phyloP scores from a whole-genome alignment of 2,329 filamentous ascomycete species.

The Elsinoe batatas region DNA sequence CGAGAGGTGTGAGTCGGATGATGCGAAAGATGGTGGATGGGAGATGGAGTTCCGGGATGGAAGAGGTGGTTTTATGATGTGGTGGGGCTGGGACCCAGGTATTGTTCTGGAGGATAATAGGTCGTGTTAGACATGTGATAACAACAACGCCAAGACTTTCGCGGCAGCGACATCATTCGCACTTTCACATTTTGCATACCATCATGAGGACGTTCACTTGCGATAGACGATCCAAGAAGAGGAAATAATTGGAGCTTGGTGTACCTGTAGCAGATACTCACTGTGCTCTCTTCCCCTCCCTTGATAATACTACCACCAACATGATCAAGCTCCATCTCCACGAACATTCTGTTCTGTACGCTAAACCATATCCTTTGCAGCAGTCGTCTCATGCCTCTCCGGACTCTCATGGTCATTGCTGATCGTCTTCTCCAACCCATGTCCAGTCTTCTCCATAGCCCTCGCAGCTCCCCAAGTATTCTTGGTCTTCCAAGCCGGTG shows the following conservation, averaged over 20 bases:
- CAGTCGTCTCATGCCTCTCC: slow-evolving; percentile 14
- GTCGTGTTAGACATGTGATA: not conserved
- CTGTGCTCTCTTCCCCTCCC: not conserved
- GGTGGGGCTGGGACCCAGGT: no score
- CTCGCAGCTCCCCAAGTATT: slow-evolving; percentile 16
- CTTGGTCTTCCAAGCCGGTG: slow-evolving; percentile 48
- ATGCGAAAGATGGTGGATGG: no score
- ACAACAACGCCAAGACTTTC: not conserved
- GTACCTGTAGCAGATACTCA: not conserved
- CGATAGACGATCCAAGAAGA: not conserved
- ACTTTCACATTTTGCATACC: not conserved
- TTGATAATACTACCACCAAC: not conserved
- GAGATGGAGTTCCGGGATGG: no score
- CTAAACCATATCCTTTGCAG: slow-evolving; percentile 24
- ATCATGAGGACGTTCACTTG: no score
- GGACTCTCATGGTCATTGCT: slow-evolving; percentile 16
- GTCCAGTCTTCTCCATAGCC: slow-evolving; percentile 18
- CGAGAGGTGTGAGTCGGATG: no score
- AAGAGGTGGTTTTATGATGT: no score
- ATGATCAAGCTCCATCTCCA: not conserved
- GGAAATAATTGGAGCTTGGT: not conserved
- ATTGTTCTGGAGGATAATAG: no score
- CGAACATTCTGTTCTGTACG: not conserved
- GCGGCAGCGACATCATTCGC: no score
- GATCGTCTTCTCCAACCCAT: slow-evolving; percentile 19